Conservation (phyloP, 169 alveolate genomes). For the Sarcocystis neurona region DNA sequence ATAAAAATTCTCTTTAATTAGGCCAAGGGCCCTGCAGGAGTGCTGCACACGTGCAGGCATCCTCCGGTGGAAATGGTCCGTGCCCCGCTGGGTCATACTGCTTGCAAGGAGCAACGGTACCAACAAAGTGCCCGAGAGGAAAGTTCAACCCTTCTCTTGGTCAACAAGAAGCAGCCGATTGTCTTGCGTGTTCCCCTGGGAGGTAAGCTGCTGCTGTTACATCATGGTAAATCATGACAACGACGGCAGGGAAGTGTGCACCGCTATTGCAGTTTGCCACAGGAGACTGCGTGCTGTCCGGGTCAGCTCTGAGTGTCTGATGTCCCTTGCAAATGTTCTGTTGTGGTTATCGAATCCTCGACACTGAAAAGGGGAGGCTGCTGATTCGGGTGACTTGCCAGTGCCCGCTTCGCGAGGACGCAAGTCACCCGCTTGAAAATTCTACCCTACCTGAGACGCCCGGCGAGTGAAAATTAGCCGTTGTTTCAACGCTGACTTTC, state of each 20-base stretch:
- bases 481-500: no score
- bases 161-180: conserved; percentile 7
- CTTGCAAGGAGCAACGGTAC: conserved; percentile 62
- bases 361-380: no score
- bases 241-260: no score
- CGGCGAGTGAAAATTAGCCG: no score
- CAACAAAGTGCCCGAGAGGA: conserved; percentile 33
- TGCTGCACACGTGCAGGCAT: conserved; percentile 29
- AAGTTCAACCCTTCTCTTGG: conserved; percentile 51
- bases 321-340: no score
- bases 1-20: background rate
- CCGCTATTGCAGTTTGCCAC: no score
- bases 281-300: background rate
- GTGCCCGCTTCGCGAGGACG: no score
- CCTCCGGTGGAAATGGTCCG: background rate
- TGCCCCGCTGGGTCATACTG: conserved; percentile 76
- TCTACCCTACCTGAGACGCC: no score
- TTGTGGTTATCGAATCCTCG: no score
- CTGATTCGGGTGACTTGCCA: no score
- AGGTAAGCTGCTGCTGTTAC: background rate
- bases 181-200: conserved; percentile 62
- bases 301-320: conserved; percentile 19
- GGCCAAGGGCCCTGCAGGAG: conserved; percentile 26
- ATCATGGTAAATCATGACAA: no score
- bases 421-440: no score